Evolutionary conservation across 768 basidiomycete species (phyloP).

Genomic region (Panaeolus cyanescens): DNA sequence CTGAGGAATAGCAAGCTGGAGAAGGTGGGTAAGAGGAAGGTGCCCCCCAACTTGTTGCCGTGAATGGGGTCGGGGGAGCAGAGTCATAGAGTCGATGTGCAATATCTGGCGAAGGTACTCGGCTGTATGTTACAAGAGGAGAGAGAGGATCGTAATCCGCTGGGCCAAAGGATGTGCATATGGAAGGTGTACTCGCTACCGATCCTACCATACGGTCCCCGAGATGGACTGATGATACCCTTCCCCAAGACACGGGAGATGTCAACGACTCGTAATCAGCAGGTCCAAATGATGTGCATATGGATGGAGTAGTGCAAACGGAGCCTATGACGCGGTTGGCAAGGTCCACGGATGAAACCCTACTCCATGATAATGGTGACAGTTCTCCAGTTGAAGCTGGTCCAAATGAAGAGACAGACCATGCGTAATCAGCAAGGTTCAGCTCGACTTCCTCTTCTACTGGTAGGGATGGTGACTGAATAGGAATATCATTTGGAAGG

Average conservation of each 20-base stretch:
- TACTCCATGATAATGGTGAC: constrained; percentile 38
- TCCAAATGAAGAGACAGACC: constrained; percentile 72
- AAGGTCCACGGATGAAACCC: constrained; percentile 56
- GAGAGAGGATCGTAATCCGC: constrained; percentile 46
- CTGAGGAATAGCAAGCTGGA: constrained; percentile 17
- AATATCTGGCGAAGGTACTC: constrained; percentile 59
- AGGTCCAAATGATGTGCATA: constrained; percentile 52
- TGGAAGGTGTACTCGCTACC: constrained; percentile 54
- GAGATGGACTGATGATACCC: constrained; percentile 54
- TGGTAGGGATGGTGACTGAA: constrained; percentile 27
- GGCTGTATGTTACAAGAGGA: constrained; percentile 32
- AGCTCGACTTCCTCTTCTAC: constrained; percentile 41
- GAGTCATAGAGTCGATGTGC: constrained; percentile 58
- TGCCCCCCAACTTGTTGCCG: constrained; percentile 54
- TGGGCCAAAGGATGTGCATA: constrained; percentile 59
- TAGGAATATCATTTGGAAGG: constrained; percentile 44
- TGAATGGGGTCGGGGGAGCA: constrained; percentile 50
- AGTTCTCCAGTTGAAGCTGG: constrained; percentile 48
- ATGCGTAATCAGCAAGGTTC: constrained; percentile 65
- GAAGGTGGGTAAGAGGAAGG: constrained; percentile 28
- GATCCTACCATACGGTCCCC: constrained; percentile 55
- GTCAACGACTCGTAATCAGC: constrained; percentile 41
- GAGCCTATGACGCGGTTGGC: constrained; percentile 57
- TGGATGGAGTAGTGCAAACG: constrained; percentile 51
- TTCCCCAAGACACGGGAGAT: constrained; percentile 36